Base-by-base conservation (phyloP, 2,329 filamentous ascomycete genomes). In the Talaromyces atroroseus region DNA sequence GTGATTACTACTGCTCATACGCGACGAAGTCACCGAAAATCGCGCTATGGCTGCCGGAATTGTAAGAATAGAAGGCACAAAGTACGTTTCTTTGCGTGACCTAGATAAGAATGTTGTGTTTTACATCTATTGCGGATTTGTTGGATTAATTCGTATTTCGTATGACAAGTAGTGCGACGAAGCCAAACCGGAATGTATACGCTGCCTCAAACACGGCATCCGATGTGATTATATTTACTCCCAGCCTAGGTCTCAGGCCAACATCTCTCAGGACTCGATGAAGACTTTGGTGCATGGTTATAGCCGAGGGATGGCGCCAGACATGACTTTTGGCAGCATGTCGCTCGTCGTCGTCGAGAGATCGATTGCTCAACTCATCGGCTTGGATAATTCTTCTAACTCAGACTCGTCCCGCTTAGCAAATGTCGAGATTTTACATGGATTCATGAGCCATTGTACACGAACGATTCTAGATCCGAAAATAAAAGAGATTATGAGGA, bases 1-100 rank as follows among this genome's bases (percentile, higher is more conserved):
- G 4, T 36, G 32, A 12, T 36, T 16, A 8, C 40, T 42, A 7
- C 38, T 44, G 10, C 40, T 40, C 49, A 52, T 24, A 42, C 52
- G 20, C 53, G 57, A 38, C 48, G 57, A 20, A 53, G 52, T 16
- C 57, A 59, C 46, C 49, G 54, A 11, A 59, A 59, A 32, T 59
- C 57, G 21, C 52, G 57, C 7, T 45, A 49, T 32, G 57, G 57
- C n/a, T 59, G 57, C 45, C 47, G 42, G 20, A 59, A 59, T 46
- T 59, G 57, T n/a, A 59, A 59, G 38, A 52, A 54, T 20, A 53
- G 38, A 23, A 53, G 57, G 16, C 53, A 57, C 29, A 59, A 59
- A 45, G 57, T 59, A 44, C 38, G n/a, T 38, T 34, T 32, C 8
- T 40, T 7, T 14, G 11, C 16, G 7, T 26, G 8, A 38, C 23